A percentile compares a stretch with the other conserved stretches of the same genome.
phyloP scores from a whole-genome alignment of 352 stramenopile genomes.

The Pythium brassicae region DNA sequence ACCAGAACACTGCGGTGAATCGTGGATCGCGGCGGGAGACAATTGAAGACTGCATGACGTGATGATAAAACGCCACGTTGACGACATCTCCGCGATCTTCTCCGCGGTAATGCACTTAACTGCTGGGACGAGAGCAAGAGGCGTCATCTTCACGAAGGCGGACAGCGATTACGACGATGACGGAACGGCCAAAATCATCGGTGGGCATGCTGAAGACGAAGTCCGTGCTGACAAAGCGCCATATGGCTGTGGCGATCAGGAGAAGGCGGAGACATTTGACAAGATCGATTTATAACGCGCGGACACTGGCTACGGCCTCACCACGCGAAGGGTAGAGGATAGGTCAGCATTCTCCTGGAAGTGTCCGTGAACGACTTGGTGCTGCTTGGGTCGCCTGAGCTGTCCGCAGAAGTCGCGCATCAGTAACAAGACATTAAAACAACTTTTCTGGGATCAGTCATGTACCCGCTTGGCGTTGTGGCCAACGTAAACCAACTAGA shows the following conservation, averaged over 20 bases:
- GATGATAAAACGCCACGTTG: constrained; percentile 16
- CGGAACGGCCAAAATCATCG: constrained; percentile 10
- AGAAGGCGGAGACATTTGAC: no score
- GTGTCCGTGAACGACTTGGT: no score
- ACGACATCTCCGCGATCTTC: constrained; percentile 18
- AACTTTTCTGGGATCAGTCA: no score
- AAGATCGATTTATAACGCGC: no score
- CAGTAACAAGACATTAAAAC: no score
- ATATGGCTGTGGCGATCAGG: background rate
- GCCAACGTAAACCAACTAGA: no score
- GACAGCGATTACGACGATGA: constrained; percentile 22
- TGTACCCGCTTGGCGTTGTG: no score
- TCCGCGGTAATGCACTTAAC: constrained; percentile 15
- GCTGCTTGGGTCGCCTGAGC: no score
- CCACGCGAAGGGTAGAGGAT: no score
- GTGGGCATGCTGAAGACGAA: constrained; percentile 1
- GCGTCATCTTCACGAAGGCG: constrained; percentile 25
- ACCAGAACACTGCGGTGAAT: constrained; percentile 5
- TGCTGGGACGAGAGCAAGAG: constrained; percentile 10
- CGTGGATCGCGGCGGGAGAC: constrained; percentile 13
- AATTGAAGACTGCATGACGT: constrained; percentile 14
- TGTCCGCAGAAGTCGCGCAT: no score
- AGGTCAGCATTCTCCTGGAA: no score
- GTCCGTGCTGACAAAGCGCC: background rate
- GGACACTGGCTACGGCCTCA: no score